phyloP scores from a whole-genome alignment of 495 filamentous ascomycete species.

The Cudoniella acicularis region DNA sequence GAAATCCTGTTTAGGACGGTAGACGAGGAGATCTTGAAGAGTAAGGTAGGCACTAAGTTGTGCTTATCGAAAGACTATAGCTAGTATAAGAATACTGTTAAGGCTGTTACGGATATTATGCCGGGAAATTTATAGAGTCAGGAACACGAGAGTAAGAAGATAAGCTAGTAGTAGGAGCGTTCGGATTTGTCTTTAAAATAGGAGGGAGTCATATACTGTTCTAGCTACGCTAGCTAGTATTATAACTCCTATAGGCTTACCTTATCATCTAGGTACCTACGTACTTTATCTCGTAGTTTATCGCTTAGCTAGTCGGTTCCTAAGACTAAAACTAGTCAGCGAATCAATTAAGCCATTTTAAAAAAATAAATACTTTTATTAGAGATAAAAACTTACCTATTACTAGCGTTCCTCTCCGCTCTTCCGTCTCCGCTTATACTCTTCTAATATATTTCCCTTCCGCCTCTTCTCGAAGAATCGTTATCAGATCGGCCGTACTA shows the following conservation, averaged over 20 bases:
- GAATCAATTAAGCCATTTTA: slow-evolving; percentile 10
- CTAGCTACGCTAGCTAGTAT: slow-evolving; percentile 14
- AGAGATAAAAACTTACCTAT: slow-evolving; percentile 13
- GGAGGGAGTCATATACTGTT: too few species aligned
- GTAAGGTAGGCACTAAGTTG: too few species aligned
- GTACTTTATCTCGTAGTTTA: slow-evolving; percentile 14
- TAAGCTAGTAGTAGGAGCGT: too few species aligned
- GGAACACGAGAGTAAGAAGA: too few species aligned
- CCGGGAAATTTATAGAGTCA: too few species aligned
- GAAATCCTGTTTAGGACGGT: too few species aligned
- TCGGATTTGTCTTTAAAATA: too few species aligned
- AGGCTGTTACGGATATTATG: too few species aligned
- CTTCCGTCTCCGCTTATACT: slow-evolving; percentile 12
- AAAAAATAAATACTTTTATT: slow-evolving; percentile 19
- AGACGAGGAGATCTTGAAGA: too few species aligned
- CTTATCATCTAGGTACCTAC: slow-evolving; percentile 17
- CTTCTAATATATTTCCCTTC: slow-evolving; percentile 17
- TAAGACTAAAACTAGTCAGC: slow-evolving; percentile 18
- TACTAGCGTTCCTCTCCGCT: slow-evolving; percentile 12
- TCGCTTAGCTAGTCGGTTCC: slow-evolving; percentile 13
- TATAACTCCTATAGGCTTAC: slow-evolving; percentile 16
- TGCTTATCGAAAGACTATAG: too few species aligned
- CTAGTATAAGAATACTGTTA: too few species aligned
- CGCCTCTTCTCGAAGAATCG: slow-evolving; percentile 16
- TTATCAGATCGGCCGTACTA: slow-evolving; percentile 12